phyloP scores from a whole-genome alignment of 257 asterid genomes.

The Petunia axillaris region DNA sequence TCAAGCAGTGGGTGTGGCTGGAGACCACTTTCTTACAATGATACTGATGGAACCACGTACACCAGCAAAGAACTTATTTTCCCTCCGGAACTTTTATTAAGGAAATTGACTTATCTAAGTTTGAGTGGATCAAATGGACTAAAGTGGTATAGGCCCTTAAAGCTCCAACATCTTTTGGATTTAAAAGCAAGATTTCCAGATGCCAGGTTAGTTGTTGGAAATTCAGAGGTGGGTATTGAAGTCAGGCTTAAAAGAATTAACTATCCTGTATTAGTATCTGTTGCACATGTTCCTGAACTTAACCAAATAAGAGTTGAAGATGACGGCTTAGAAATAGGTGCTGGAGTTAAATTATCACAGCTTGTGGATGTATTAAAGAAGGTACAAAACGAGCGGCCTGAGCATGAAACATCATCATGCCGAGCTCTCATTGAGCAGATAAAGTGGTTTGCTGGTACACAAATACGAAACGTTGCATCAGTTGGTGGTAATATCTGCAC shows the following conservation, averaged over 20 bases:
- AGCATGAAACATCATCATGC: constrained; percentile 77
- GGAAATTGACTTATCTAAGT: constrained; percentile 55
- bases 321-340: constrained; percentile 89
- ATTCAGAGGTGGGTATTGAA: constrained; percentile 91
- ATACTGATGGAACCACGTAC: constrained; percentile 70
- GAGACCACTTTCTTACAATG: constrained; percentile 67
- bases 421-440: constrained; percentile 73
- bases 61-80: constrained; percentile 84
- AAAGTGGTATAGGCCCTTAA: constrained; percentile 82
- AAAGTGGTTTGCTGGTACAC: constrained; percentile 97
- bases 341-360: constrained; percentile 84
- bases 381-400: constrained; percentile 47
- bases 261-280: constrained; percentile 75
- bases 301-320: constrained; percentile 58
- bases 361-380: constrained; percentile 55
- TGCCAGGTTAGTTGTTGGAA: constrained; percentile 83
- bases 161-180: constrained; percentile 67
- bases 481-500: constrained; percentile 97
- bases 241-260: constrained; percentile 75
- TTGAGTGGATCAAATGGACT: constrained; percentile 73
- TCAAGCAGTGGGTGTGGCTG: constrained; percentile 33
- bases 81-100: constrained; percentile 80
- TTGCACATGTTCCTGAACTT: constrained; percentile 72
- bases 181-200: constrained; percentile 63
- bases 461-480: constrained; percentile 83